Conservation (phyloP, 768 basidiomycete genomes). For the Hygrophoropsis aurantiaca region DNA sequence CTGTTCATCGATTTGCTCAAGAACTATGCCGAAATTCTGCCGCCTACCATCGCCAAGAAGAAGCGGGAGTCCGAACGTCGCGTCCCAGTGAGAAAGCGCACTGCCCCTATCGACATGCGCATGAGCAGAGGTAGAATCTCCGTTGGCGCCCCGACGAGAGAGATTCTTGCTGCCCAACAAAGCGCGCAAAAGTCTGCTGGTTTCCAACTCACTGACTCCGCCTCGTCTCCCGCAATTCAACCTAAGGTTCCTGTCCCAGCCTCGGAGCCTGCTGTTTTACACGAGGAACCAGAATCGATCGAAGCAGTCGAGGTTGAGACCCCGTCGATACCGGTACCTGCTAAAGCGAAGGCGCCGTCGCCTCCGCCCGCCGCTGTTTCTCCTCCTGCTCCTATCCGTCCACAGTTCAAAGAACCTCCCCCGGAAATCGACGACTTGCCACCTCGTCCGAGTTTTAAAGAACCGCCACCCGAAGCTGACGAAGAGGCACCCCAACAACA, state of each 20-base stretch:
- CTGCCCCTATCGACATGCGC: slow-evolving; percentile 86
- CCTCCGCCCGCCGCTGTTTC: slow-evolving; percentile 21
- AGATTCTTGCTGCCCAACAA: slow-evolving; percentile 71
- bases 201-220: slow-evolving; percentile 17
- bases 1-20: slow-evolving; percentile 85
- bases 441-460: slow-evolving; percentile 54
- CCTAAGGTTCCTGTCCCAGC: slow-evolving; percentile 22
- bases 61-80: slow-evolving; percentile 86
- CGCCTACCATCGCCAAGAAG: slow-evolving; percentile 81
- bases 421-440: slow-evolving; percentile 9
- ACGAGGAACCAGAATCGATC: too few species aligned
- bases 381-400: too few species aligned
- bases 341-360: slow-evolving; percentile 20
- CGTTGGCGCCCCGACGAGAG: slow-evolving; percentile 64
- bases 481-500: slow-evolving; percentile 24
- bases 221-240: slow-evolving; percentile 14
- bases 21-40: slow-evolving; percentile 71
- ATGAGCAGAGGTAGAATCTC: slow-evolving; percentile 78
- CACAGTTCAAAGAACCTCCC: too few species aligned
- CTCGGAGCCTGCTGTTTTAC: slow-evolving; percentile 16
- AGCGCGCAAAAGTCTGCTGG: slow-evolving; percentile 54
- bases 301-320: slow-evolving; percentile 14
- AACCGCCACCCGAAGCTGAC: slow-evolving; percentile 50
- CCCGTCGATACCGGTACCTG: slow-evolving; percentile 5
- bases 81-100: slow-evolving; percentile 81